Evolutionary conservation across 768 basidiomycete genomes (phyloP).

Genomic region (Tephrocybe sp.): DNA sequence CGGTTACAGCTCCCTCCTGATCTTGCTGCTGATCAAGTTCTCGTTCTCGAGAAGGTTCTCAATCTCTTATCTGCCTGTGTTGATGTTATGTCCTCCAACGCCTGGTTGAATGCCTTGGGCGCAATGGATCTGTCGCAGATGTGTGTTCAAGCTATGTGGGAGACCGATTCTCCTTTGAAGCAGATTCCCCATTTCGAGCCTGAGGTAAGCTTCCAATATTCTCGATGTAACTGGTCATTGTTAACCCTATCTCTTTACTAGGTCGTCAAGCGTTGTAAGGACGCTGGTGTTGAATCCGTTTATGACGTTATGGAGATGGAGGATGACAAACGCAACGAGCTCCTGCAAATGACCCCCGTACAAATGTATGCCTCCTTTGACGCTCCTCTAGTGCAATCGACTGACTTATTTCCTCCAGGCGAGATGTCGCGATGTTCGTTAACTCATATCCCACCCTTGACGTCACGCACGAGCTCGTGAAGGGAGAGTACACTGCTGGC

Average conservation of each 20-base stretch:
- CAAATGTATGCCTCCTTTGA: slow-evolving; percentile 73
- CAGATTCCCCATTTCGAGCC: slow-evolving; percentile 97
- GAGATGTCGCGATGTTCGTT: slow-evolving; percentile 91
- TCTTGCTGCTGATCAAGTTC: slow-evolving; percentile 85
- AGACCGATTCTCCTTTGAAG: slow-evolving; percentile 91
- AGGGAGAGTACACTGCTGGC: slow-evolving; percentile 84
- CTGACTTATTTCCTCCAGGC: slow-evolving; percentile 50
- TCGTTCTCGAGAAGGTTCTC: slow-evolving; percentile 88
- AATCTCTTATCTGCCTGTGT: slow-evolving; percentile 93
- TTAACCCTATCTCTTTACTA: slow-evolving; percentile 22
- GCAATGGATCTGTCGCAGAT: slow-evolving; percentile 99
- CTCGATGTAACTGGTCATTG: background rate
- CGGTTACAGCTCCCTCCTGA: slow-evolving; percentile 91
- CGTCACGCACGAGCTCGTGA: slow-evolving; percentile 81
- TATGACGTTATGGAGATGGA: slow-evolving; percentile 99
- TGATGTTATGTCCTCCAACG: slow-evolving; percentile 97
- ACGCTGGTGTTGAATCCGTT: slow-evolving; percentile 80
- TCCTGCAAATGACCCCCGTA: slow-evolving; percentile 80
- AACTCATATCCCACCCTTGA: slow-evolving; percentile 98
- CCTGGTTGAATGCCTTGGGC: slow-evolving; percentile 89
- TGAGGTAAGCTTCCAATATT: slow-evolving; percentile 50
- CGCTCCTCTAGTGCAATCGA: background rate
- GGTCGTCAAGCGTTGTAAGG: slow-evolving; percentile 85
- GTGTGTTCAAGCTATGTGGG: slow-evolving; percentile 99
- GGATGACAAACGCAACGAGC: slow-evolving; percentile 78